Conservation (phyloP, 768 basidiomycete species). For the Crepidotus variabilis region DNA sequence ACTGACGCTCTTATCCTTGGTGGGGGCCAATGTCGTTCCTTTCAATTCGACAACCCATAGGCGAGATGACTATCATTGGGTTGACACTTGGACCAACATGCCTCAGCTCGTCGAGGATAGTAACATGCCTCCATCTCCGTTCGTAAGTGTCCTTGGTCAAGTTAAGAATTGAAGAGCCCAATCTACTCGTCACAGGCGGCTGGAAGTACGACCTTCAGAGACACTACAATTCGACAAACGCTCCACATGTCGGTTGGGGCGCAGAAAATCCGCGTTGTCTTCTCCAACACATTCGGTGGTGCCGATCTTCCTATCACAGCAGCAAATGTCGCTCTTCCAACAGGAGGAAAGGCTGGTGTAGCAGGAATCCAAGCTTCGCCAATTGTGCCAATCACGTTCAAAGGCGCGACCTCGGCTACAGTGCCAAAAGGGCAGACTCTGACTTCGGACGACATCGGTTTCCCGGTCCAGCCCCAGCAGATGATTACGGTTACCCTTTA, state of each 20-base stretch:
- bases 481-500: conserved; percentile 40
- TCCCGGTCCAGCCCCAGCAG: conserved; percentile 31
- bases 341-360: conserved; percentile 30
- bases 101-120: conserved; percentile 34
- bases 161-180: neutral
- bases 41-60: neutral
- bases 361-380: conserved; percentile 31
- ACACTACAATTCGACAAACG: conserved; percentile 48
- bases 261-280: conserved; percentile 36
- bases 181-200: conserved; percentile 7
- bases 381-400: conserved; percentile 38
- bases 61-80: conserved; percentile 22
- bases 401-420: conserved; percentile 29
- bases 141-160: conserved; percentile 10
- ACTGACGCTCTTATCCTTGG: neutral
- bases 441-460: conserved; percentile 42
- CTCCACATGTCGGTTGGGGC: conserved; percentile 39
- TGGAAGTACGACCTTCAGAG: conserved; percentile 31
- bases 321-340: conserved; percentile 38
- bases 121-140: conserved; percentile 34
- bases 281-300: conserved; percentile 47
- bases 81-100: conserved; percentile 35
- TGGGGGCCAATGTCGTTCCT: neutral
- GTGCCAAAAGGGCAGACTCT: conserved; percentile 42
- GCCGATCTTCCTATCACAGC: conserved; percentile 40